These are phyloP conservation scores for Penstemon davidsonii DNA, from an alignment of 257 asterid genomes.

Conservation along the genomic window DNA sequence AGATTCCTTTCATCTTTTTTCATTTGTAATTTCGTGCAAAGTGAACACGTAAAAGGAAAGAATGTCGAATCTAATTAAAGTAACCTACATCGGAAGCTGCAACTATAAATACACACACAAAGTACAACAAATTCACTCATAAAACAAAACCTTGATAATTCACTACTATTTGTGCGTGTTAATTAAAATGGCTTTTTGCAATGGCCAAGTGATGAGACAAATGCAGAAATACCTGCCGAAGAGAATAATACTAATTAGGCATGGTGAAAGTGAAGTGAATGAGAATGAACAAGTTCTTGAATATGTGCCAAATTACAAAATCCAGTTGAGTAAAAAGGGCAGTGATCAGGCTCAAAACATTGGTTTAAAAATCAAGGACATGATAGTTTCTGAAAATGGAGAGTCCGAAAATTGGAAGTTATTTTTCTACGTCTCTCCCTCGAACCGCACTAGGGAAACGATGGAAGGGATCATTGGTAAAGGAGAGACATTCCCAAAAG, in stretches of 20 bases:
- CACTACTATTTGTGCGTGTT: no score
- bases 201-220: not conserved
- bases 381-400: constrained; percentile 30
- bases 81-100: no score
- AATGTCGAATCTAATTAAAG: no score
- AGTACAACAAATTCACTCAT: no score
- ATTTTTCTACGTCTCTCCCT: constrained; percentile 52
- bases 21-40: no score
- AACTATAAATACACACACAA: no score
- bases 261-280: constrained; percentile 47
- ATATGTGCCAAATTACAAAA: constrained; percentile 43
- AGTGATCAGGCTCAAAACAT: constrained; percentile 29
- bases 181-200: no score
- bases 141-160: no score
- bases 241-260: constrained; percentile 56
- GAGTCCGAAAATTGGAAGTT: constrained; percentile 31
- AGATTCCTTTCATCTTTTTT: no score
- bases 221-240: constrained; percentile 30
- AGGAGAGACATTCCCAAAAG: constrained; percentile 37
- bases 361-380: constrained; percentile 31
- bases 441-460: constrained; percentile 41
- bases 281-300: constrained; percentile 36
- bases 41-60: no score
- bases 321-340: constrained; percentile 43
- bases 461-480: constrained; percentile 35